phyloP scores from a whole-genome alignment of 441 rosid genomes.

The Erysimum cheiri region DNA sequence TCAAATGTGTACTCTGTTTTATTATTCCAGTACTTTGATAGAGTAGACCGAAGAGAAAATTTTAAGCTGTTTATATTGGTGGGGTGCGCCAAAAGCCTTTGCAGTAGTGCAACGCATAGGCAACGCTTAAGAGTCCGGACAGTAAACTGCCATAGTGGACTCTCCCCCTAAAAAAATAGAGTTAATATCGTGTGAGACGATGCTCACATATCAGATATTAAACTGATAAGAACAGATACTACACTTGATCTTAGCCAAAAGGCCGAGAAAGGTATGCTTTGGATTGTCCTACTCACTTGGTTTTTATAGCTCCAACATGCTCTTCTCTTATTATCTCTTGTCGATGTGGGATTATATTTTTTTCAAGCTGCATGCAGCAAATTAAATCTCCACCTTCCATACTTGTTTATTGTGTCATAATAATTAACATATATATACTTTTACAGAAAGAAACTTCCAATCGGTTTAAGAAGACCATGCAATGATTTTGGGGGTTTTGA shows the following conservation, averaged over 20 bases:
- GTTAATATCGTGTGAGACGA: neutral
- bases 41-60: too few relatives aligned
- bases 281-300: neutral
- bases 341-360: neutral
- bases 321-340: neutral
- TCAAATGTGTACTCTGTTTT: too few relatives aligned
- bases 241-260: constrained; percentile 99
- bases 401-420: neutral
- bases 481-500: neutral
- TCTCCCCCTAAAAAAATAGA: neutral
- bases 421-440: neutral
- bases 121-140: neutral
- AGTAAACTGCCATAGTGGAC: neutral
- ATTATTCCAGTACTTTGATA: too few relatives aligned
- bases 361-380: too few relatives aligned
- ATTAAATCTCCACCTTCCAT: neutral
- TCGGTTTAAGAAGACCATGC: neutral
- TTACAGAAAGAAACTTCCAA: neutral
- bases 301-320: neutral
- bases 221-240: constrained; percentile 91
- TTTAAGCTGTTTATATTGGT: neutral
- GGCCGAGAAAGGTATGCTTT: constrained; percentile 67
- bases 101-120: neutral
- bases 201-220: constrained; percentile 71
- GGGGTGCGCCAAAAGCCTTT: neutral